Base-by-base conservation (phyloP, 192 early-diverging fungal genomes). In the Backusella sp. region DNA sequence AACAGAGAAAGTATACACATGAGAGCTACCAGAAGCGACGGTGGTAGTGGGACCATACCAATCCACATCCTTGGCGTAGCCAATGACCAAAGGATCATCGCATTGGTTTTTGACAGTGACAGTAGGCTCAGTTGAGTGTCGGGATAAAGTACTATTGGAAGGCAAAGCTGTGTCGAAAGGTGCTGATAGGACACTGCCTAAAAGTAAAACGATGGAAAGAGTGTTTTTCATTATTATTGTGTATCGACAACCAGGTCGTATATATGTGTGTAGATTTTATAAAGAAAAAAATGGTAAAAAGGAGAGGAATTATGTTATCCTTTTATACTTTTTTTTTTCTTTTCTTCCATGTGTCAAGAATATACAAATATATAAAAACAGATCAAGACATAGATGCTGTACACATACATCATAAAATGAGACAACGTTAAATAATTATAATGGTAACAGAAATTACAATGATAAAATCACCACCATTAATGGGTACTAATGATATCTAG, bases 41-140 rank as follows among this genome's bases (percentile, higher is more conserved):
- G 70, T 35, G 28, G 66, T 70, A 9, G 59, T 65, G 3, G 59
- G 67, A 39, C 73, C 78, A 36, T 52, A 71, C 42, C 46, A 68
- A 28, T 74, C 68, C 28, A 73, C 78, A 74, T 79, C 74, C 5
- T 36, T 68, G 12, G 72, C 32, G 9, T 74, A 37, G 19, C 73
- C 73, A 9, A 79, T 42, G 12, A 30, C 42, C 11, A 79, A 21
- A 7, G 5, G 39, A 0, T 17, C 19, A 19, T 9, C 37, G 35
- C 78, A 79, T 34, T 79, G 52, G 73, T 79, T 79, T 34, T 75
- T 68, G 28, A 79, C 68, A 23, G 28, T 42, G 36, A 79, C 69
- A 59, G 41, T 44, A 23, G 70, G 44, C 4, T 14, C 23, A 11
- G 9, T 12, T 62, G 23, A 12, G 9, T 2, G 23, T 1, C 12